Conservation (phyloP, 2,329 filamentous ascomycete genomes). For the Arthrobotrys sphaeroides region DNA sequence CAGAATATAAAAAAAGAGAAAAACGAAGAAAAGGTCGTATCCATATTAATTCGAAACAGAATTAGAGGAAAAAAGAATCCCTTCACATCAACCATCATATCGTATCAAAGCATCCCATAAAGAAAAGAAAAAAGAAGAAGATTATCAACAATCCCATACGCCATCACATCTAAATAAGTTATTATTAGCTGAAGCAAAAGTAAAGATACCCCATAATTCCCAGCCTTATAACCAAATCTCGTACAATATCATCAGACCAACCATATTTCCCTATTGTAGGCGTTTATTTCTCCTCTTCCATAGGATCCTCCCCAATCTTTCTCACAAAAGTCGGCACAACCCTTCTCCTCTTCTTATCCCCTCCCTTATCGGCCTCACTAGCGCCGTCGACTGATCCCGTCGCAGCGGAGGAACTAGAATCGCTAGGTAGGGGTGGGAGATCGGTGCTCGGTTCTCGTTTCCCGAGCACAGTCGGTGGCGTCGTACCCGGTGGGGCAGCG, state of each 20-base stretch:
- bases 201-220: neutral
- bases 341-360: constrained; percentile 73
- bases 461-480: constrained; percentile 66
- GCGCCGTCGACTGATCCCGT: constrained; percentile 68
- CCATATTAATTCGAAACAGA: no score
- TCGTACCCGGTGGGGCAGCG: constrained; percentile 61
- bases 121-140: no score
- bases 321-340: constrained; percentile 73
- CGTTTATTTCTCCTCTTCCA: constrained; percentile 22
- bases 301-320: constrained; percentile 46
- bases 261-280: no score
- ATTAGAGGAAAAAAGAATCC: no score
- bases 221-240: neutral
- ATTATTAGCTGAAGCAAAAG: constrained; percentile 2
- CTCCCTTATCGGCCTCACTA: constrained; percentile 65
- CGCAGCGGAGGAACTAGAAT: constrained; percentile 62
- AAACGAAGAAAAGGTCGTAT: neutral
- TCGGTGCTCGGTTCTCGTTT: constrained; percentile 62
- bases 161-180: constrained; percentile 34
- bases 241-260: neutral
- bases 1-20: neutral
- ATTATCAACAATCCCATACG: constrained; percentile 5
- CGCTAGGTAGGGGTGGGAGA: constrained; percentile 52
- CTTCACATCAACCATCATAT: no score
- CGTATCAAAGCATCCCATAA: no score